phyloP scores from a whole-genome alignment of 2,329 filamentous ascomycete genomes.

The Epichloe sibirici region DNA sequence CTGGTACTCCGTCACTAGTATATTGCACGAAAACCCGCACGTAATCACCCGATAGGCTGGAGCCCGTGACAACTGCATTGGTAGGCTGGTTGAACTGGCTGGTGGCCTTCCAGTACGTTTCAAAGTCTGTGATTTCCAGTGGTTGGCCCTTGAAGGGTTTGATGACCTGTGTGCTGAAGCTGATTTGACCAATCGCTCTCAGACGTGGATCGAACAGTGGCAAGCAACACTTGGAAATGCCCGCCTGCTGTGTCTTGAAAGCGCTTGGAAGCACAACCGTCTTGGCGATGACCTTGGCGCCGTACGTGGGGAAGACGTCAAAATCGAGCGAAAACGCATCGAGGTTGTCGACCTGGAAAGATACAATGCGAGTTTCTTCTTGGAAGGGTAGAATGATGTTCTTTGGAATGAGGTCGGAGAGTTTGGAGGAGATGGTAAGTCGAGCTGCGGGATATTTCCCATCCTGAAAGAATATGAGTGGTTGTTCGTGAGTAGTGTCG shows the following conservation, averaged over 20 bases:
- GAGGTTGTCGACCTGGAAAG: slow-evolving; percentile 90
- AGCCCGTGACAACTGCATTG: slow-evolving; percentile 83
- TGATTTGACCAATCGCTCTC: slow-evolving; percentile 84
- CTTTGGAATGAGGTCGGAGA: slow-evolving; percentile 89
- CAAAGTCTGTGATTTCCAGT: slow-evolving; percentile 93
- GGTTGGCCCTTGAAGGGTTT: slow-evolving; percentile 90
- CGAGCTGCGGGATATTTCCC: slow-evolving; percentile 92
- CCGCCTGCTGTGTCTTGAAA: slow-evolving; percentile 57
- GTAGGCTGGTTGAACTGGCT: slow-evolving; percentile 75
- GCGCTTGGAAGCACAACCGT: slow-evolving; percentile 82
- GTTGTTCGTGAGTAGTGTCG: slow-evolving; percentile 55
- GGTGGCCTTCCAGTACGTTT: slow-evolving; percentile 98
- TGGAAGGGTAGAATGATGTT: slow-evolving; percentile 93
- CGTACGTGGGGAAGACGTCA: slow-evolving; percentile 94
- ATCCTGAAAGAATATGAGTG: slow-evolving; percentile 91
- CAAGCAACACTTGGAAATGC: slow-evolving; percentile 69
- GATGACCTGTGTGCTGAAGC: slow-evolving; percentile 90
- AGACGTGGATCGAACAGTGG: slow-evolving; percentile 88
- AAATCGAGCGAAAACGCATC: slow-evolving; percentile 93
- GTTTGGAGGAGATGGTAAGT: slow-evolving; percentile 91
- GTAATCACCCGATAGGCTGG: slow-evolving; percentile 92
- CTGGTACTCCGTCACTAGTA: slow-evolving; percentile 74
- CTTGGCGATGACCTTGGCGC: slow-evolving; percentile 93
- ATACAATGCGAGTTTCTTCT: slow-evolving; percentile 85
- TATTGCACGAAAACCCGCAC: slow-evolving; percentile 84